phyloP scores from a whole-genome alignment of 1,284 basidiomycete genomes.

The Malassezia furfur region DNA sequence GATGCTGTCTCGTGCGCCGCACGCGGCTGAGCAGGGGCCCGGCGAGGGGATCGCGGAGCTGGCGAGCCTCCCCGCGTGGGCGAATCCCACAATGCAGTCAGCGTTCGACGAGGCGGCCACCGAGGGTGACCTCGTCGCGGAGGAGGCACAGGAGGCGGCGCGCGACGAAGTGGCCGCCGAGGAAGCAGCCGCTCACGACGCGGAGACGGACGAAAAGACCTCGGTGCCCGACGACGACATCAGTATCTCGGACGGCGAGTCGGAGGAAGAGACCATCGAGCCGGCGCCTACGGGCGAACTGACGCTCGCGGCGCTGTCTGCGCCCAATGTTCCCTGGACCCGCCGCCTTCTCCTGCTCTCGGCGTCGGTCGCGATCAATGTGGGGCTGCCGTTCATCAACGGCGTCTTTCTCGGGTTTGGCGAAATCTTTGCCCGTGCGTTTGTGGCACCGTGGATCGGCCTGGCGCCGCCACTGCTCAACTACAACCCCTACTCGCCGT shows the following conservation, averaged over 20 bases:
- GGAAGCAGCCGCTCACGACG: background rate
- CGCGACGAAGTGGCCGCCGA: background rate
- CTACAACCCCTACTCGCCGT: slow-evolving; percentile 12
- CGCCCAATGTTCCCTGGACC: slow-evolving; percentile 21
- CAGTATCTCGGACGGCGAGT: background rate
- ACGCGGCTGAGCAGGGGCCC: background rate
- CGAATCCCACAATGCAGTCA: background rate
- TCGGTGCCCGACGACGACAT: background rate
- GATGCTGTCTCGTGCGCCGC: slow-evolving; percentile 1
- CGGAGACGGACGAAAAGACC: background rate
- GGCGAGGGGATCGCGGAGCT: background rate
- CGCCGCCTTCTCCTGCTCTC: slow-evolving; percentile 51
- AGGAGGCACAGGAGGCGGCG: background rate
- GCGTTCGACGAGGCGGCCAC: background rate
- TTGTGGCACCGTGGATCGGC: slow-evolving; percentile 53
- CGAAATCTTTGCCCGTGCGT: slow-evolving; percentile 86
- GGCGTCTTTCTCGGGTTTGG: slow-evolving; percentile 97
- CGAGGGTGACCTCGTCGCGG: background rate
- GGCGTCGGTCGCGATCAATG: slow-evolving; percentile 78
- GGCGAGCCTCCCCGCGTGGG: background rate
- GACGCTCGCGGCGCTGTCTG: slow-evolving; percentile 32
- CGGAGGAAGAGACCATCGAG: background rate
- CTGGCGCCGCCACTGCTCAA: slow-evolving; percentile 13
- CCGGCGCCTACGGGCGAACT: slow-evolving; percentile 36
- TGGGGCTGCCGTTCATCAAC: slow-evolving; percentile 86